A percentile compares a stretch with the other conserved stretches of the same genome.
These are phyloP conservation scores for Psilocybe azurescens DNA, from an alignment of 768 basidiomycete species.

Conservation along the genomic window DNA sequence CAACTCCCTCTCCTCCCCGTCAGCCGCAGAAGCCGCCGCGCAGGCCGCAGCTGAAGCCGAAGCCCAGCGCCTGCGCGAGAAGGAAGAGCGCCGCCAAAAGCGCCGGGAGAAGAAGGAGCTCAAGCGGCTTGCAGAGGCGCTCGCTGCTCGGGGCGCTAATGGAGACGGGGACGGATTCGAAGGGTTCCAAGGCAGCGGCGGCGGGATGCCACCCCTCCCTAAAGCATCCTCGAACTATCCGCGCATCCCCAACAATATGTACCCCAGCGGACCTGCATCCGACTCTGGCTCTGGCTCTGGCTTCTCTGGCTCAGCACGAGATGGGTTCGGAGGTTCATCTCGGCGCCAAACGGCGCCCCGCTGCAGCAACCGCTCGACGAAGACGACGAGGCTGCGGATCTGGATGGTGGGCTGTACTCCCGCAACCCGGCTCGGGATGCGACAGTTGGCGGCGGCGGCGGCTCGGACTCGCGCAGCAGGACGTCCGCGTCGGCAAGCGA, in stretches of 20 bases:
- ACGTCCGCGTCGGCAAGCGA: conserved; percentile 54
- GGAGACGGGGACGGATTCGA: conserved; percentile 55
- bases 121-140: conserved; percentile 43
- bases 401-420: conserved; percentile 62
- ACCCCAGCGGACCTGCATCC: conserved; percentile 9
- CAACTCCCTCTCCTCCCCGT: conserved; percentile 49
- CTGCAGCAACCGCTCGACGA: conserved; percentile 21
- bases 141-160: conserved; percentile 32
- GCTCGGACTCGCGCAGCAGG: conserved; percentile 66
- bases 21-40: conserved; percentile 36
- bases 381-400: conserved; percentile 55
- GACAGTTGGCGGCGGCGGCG: conserved; percentile 29
- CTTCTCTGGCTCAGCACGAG: conserved; percentile 15
- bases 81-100: conserved; percentile 52
- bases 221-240: conserved; percentile 16
- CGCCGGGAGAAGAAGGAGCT: conserved; percentile 51
- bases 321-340: conserved; percentile 19
- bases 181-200: conserved; percentile 66
- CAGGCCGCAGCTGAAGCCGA: conserved; percentile 44
- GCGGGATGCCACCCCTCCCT: conserved; percentile 3
- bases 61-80: conserved; percentile 45
- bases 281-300: conserved; percentile 26
- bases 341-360: neutral
- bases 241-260: conserved; percentile 21
- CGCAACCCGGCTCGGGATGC: conserved; percentile 34